Evolutionary conservation across 495 filamentous ascomycete species (phyloP).

Genomic region (Ramalina intermedia): DNA sequence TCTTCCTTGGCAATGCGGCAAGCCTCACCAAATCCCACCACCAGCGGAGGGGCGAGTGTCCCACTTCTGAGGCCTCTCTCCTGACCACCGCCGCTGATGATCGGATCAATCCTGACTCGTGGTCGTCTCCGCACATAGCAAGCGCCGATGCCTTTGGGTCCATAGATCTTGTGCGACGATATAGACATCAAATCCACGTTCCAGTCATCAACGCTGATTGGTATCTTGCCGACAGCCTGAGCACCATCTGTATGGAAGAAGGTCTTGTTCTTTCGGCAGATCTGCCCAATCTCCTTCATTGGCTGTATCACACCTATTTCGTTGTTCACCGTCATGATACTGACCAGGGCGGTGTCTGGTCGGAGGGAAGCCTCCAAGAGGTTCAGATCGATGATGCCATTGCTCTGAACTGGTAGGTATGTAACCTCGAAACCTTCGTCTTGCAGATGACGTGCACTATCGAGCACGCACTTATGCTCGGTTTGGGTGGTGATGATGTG

Average conservation of each 20-base stretch:
- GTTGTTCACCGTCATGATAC: conserved; percentile 98
- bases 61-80: conserved; percentile 89
- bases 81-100: conserved; percentile 93
- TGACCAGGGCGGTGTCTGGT: conserved; percentile 81
- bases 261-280: conserved; percentile 81
- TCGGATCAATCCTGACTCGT: conserved; percentile 83
- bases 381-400: conserved; percentile 70
- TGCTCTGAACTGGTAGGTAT: conserved; percentile 78
- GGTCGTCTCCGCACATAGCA: conserved; percentile 89
- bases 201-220: conserved; percentile 89
- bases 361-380: conserved; percentile 83
- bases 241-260: conserved; percentile 99
- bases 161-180: conserved; percentile 98
- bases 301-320: conserved; percentile 98
- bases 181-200: conserved; percentile 98
- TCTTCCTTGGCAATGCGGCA: conserved; percentile 84
- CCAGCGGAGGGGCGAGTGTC: conserved; percentile 76
- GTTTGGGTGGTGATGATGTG: conserved; percentile 96
- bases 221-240: conserved; percentile 95
- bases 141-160: conserved; percentile 91
- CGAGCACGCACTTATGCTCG: conserved; percentile 96
- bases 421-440: conserved; percentile 94
- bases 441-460: conserved; percentile 91
- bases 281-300: conserved; percentile 77
- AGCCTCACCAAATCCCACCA: conserved; percentile 89